Conservation (phyloP, 2,329 filamentous ascomycete genomes). For the Bipolaris zeicola region DNA sequence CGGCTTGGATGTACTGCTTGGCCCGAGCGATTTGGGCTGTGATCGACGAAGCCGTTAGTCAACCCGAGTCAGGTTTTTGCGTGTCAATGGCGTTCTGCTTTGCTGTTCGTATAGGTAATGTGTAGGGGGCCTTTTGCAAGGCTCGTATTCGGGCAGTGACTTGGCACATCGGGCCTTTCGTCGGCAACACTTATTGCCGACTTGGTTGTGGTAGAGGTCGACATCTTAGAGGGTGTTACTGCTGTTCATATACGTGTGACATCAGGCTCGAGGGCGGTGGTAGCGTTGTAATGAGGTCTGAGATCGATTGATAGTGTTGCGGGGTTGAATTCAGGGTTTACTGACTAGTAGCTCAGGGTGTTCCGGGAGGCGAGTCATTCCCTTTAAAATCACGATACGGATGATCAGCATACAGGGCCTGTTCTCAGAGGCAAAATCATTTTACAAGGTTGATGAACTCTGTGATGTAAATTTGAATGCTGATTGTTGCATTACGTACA, state of each 20-base stretch:
- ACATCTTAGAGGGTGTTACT: slow-evolving; percentile 4
- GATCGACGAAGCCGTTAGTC: slow-evolving; percentile 14
- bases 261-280: slow-evolving; percentile 6
- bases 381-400: not conserved
- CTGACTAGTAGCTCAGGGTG: not conserved
- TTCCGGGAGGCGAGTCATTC: not conserved
- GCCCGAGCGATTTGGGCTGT: slow-evolving; percentile 14
- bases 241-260: slow-evolving; percentile 14
- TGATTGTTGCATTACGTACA: not conserved
- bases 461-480: not conserved
- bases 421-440: not conserved
- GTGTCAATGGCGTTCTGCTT: slow-evolving; percentile 55
- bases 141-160: slow-evolving; percentile 27
- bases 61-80: slow-evolving; percentile 38
- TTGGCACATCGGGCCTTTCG: slow-evolving; percentile 19
- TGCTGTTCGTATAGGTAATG: slow-evolving; percentile 58
- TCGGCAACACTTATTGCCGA: slow-evolving; percentile 19
- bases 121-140: slow-evolving; percentile 48
- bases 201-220: slow-evolving; percentile 12
- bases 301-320: not conserved
- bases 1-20: slow-evolving; percentile 5
- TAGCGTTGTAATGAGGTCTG: not conserved
- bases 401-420: not conserved
- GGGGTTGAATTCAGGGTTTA: slow-evolving; percentile 1
- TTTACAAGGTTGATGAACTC: not conserved